Base-by-base conservation (phyloP, 2,329 filamentous ascomycete species). In the Epichloe gansuensis region DNA sequence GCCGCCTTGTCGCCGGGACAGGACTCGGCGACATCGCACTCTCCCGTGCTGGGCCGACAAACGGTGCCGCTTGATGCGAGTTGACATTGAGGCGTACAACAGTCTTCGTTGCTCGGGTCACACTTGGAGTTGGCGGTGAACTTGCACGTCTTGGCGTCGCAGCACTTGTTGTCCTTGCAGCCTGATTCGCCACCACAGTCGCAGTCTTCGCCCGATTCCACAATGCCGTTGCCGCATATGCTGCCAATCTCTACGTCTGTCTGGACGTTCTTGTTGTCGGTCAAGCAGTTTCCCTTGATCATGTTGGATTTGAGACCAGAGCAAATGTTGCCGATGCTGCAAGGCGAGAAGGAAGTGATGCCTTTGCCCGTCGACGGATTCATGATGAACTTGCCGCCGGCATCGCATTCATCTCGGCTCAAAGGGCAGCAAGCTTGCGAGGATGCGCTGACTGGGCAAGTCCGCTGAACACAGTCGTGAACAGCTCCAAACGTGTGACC, bases 401-500 rank as follows among this genome's bases (percentile, higher is more conserved):
- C 93, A 66, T 94, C 75, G 66, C 93, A 98, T 0, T 71, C 75
- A 42, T 55, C 66, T 8, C 71, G 62, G 59, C 75, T 85, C 7
- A 95, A 73, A 0, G 90, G 93, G 60, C 93, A 98, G 67, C 93
- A 98, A 60, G 77, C 69, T 58, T 75, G 75, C 51, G 64, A 68
- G 9, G 66, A 64, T 6, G 66, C 66, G 39, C 80, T 78, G 21
- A 78, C 74, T 54, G 87, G 76, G 64, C 91, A 97, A 2, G 84
- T 77, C n/a, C 68, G 56, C 0, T 72, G 64, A 3, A 81, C 85
- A 68, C 93, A 98, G 68, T 98, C 93, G 68, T 98, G 93, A 9
- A 96, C 89, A 5, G 91, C 93, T 45, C 91, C 91, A 66, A 95
- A 97, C 0, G 89, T 97, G 66, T 97, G 91, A 1, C 90, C 91